Base-by-base conservation (phyloP, 2,329 filamentous ascomycete species). In the Helminthosporium solani region DNA sequence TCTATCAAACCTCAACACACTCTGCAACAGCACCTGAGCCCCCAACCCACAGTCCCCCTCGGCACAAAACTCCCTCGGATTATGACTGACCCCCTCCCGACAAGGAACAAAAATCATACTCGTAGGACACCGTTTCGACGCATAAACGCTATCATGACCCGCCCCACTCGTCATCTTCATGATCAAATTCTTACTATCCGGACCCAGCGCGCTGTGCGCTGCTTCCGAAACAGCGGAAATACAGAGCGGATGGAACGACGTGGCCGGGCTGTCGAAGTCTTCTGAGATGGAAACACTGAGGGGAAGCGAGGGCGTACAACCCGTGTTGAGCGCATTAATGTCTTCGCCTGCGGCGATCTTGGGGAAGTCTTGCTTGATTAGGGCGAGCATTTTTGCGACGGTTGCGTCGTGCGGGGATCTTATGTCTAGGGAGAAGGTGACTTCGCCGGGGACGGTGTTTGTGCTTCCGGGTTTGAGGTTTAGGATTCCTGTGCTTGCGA, bases 401-500 rank as follows among this genome's bases (percentile, higher is more conserved):
- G 75, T 77, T 19, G 72, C 71, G 58, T 86, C 80, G 27, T 77
- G 73, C 4, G 75, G 77, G 0, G 81, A 77, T 25, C 86, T 81
- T 42, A 89, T 80, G 58, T 90, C 86, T 4, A 89, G 77, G 23
- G 77, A 82, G 66, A 89, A 87, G 35, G 75, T 75, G 5, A 89
- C 87, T 23, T 73, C 68, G 0, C 85, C 84, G 0, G 87, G 85
- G 0, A 90, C 83, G 0, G 87, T 90, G 66, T 90, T 90, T 14
- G 86, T 86, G 49, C 79, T 85, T 3, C 85, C 85, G 0, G 86
- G 86, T 37, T 77, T 78, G 7, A 84, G 73, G 11, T 77, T 83
- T 39, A 90, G 66, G 44, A 90, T 87, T 0, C 86, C 87, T 0
- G 87, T 87, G 2, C 80, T 84, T 4, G 84, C 86, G 9, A 90